Evolutionary conservation across 2,329 filamentous ascomycete genomes (phyloP).

Genomic region (Fusarium siculi): DNA sequence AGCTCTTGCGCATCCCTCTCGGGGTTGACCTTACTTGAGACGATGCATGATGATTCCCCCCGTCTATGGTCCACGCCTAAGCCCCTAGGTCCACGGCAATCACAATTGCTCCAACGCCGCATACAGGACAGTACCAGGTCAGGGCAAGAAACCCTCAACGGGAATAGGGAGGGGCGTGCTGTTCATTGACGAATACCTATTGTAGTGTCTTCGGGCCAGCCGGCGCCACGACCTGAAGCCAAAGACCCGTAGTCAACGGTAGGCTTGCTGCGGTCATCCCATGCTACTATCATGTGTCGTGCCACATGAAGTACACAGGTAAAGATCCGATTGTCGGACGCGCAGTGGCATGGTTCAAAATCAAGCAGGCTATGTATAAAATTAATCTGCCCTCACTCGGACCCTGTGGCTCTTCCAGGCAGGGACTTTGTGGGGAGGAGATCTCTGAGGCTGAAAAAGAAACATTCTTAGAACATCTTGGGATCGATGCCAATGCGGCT

Average conservation of each 20-base stretch:
- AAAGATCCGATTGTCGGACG: conserved; percentile 31
- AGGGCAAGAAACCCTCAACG: conserved; percentile 25
- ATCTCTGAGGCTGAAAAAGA: conserved; percentile 43
- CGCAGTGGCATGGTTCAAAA: conserved; percentile 11
- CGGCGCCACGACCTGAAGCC: conserved; percentile 37
- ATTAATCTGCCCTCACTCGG: conserved; percentile 8
- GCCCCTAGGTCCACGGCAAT: conserved; percentile 36
- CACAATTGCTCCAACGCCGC: conserved; percentile 14
- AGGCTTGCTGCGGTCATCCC: conserved; percentile 35
- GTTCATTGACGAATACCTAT: conserved; percentile 1
- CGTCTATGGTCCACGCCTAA: conserved; percentile 20
- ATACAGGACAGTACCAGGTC: not conserved
- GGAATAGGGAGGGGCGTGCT: conserved; percentile 19
- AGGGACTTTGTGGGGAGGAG: conserved; percentile 23
- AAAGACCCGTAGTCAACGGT: conserved; percentile 28
- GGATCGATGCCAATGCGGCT: conserved; percentile 38
- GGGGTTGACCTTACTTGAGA: conserved; percentile 31
- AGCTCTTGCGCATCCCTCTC: conserved; percentile 24
- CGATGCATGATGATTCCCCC: conserved; percentile 32
- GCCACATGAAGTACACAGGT: conserved; percentile 34
- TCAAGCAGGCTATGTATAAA: conserved; percentile 22
- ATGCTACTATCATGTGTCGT: conserved; percentile 41
- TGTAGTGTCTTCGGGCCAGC: conserved; percentile 27
- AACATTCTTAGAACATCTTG: conserved; percentile 26
- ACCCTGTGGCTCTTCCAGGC: not conserved